phyloP scores from a whole-genome alignment of 148 eudicot genomes.

The Chenopodium formosanum region DNA sequence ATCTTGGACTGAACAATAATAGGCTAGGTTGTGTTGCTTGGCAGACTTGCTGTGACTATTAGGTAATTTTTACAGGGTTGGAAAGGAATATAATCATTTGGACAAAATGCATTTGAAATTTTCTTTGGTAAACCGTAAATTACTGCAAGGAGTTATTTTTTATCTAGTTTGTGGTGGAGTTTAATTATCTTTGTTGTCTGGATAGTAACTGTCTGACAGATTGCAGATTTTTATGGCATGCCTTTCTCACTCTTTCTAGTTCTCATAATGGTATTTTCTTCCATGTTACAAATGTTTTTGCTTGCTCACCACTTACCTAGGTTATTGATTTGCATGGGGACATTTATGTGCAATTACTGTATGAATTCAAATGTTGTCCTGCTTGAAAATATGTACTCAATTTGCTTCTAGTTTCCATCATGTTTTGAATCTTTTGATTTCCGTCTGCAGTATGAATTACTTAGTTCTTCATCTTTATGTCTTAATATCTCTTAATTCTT shows the following conservation, averaged over 20 bases:
- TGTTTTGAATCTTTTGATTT: neutral
- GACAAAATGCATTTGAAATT: neutral
- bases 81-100: neutral
- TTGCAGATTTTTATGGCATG: neutral
- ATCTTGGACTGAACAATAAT: neutral
- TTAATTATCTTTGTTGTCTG: neutral
- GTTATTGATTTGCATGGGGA: neutral
- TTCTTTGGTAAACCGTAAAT: neutral
- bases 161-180: neutral
- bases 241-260: neutral
- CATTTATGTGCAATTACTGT: neutral
- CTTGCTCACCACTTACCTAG: neutral
- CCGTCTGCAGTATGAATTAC: neutral
- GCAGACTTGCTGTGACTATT: neutral
- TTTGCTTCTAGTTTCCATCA: constrained; percentile 1
- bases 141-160: neutral
- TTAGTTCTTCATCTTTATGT: neutral
- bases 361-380: neutral
- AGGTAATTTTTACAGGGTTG: neutral
- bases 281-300: neutral
- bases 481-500: neutral
- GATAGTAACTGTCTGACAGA: neutral
- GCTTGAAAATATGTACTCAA: neutral
- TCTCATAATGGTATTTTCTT: neutral
- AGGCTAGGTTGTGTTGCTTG: neutral